phyloP scores from a whole-genome alignment of 2,329 filamentous ascomycete species.

The Aspergillus amoenus region DNA sequence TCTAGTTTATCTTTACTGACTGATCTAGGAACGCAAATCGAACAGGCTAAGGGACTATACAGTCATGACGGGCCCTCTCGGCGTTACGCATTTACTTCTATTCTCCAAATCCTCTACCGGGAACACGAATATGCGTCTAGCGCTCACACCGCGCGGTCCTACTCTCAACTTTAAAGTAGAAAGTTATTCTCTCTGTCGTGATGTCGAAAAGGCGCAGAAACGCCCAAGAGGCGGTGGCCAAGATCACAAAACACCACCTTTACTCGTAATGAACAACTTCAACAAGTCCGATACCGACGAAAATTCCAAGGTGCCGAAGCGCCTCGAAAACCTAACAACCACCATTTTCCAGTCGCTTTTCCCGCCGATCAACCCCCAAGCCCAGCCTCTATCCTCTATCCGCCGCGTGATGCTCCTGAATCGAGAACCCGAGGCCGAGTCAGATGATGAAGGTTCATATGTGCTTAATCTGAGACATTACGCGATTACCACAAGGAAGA shows the following conservation, averaged over 20 bases:
- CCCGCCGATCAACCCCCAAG: constrained; percentile 89
- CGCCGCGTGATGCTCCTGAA: constrained; percentile 87
- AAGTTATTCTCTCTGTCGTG: constrained; percentile 90
- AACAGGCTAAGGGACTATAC: constrained; percentile 91
- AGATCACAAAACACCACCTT: constrained; percentile 79
- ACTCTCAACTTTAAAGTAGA: constrained; percentile 94
- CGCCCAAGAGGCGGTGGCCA: constrained; percentile 79
- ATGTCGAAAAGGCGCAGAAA: constrained; percentile 79
- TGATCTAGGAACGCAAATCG: constrained; percentile 67
- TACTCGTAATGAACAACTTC: constrained; percentile 99
- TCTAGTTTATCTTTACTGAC: not conserved
- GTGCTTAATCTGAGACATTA: constrained; percentile 89
- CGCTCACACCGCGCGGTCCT: constrained; percentile 83
- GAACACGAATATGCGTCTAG: constrained; percentile 88
- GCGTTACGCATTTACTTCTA: constrained; percentile 87
- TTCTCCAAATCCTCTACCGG: constrained; percentile 88
- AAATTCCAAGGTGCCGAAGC: constrained; percentile 75
- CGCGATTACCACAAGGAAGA: constrained; percentile 85
- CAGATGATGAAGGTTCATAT: constrained; percentile 64
- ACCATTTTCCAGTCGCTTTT: constrained; percentile 96
- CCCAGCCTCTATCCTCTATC: constrained; percentile 87
- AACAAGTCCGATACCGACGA: constrained; percentile 58
- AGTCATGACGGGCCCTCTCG: constrained; percentile 90
- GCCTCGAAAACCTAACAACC: constrained; percentile 88
- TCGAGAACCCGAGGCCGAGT: constrained; percentile 58